Evolutionary conservation across 2,329 filamentous ascomycete species (phyloP), one percentile per base, ranked within the genome.

Genomic region (Trichoderma sp.): DNA sequence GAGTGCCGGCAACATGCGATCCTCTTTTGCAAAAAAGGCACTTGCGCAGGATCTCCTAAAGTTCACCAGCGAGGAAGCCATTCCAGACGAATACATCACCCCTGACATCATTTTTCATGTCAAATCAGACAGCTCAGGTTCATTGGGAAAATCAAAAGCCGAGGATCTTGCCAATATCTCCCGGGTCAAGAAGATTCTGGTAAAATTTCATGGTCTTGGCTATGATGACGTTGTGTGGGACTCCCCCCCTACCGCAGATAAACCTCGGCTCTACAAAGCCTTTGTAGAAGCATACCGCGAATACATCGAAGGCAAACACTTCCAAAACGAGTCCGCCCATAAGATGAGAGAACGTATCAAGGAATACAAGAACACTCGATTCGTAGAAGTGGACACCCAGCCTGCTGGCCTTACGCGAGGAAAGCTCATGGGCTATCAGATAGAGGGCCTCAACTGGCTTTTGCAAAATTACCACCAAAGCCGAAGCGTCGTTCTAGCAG

Each of bases 191-290:
- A 86, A 89, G 72, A 90, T 93, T 0, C 86, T 90, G 59, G 91
- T 97, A 80, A 99, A 99, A 77, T 98, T 94, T 78, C 93, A 96
- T 78, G 95, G 95, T 13, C 85, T 99, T 8, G 86, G 89, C 5
- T 98, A 99, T 74, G 93, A 97, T 70, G 93, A 97, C 68, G 87
- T 89, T 1, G 93, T 97, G 0, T 97, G 94, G 94, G 94, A 97
- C 73, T 84, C 86, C 2, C 92, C 93, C 0, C 94, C 94, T 0
- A 79, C 83, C 2, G 83, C 87, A 34, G 87, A 92, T 67, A 86
- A 86, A 13, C 79, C 77, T 12, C 86, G 89, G 29, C 84, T 90
- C 45, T 97, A 93, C 87, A 83, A 85, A 4, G 91, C 95, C 67
- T 99, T 97, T 75, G 84, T 89, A 66, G 84, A 85, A 17, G 94